Base-by-base conservation (phyloP, 768 basidiomycete genomes). In the Leucosporidium yakuticum region DNA sequence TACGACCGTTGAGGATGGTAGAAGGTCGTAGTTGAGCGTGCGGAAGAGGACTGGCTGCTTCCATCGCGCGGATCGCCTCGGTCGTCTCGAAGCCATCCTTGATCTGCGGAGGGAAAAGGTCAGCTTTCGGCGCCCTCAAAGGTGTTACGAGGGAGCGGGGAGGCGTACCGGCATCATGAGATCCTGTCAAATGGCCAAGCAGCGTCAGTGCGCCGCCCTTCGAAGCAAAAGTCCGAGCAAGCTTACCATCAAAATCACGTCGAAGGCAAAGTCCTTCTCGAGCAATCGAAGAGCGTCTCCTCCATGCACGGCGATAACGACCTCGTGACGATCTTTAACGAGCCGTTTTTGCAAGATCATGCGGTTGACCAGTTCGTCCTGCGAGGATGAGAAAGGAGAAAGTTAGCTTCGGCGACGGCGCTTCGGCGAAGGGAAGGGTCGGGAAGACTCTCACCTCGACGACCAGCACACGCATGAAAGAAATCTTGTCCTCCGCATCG, bases 11-110 rank as follows among this genome's bases (percentile, higher is more conserved):
- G 47, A 86, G 77, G 32, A 73, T 71, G 54, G 83, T 78, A 0
- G 88, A 83, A 1, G 80, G 77, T 29, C 83, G 80, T 25, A 59
- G 65, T 65, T 34, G 27, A 25, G 49, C 36, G 19, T 55, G 55
- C 60, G 39, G 69, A 1, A 51, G 48, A 1, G 47, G 63, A 4
- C 68, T 32, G 1, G 76, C 74, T 32, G 79, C 76, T 77, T 91
- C 89, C 6, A 87, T 65, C 21, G 82, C 79, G 2, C 90, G 85
- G 39, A 91, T 90, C 54, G 84, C 81, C 58, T 81, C 78, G 0
- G 88, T 86, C 1, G 88, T 85, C 62, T 87, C 84, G 66, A 85
- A 85, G 17, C 90, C 89, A 71, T 89, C 83, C 56, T 90, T 80
- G 62, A 91, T 86, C 39, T 44, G 39, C 8, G 14, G 39, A 15